phyloP scores from a whole-genome alignment of 1,284 basidiomycete genomes.

The Cryptococcus floricola region DNA sequence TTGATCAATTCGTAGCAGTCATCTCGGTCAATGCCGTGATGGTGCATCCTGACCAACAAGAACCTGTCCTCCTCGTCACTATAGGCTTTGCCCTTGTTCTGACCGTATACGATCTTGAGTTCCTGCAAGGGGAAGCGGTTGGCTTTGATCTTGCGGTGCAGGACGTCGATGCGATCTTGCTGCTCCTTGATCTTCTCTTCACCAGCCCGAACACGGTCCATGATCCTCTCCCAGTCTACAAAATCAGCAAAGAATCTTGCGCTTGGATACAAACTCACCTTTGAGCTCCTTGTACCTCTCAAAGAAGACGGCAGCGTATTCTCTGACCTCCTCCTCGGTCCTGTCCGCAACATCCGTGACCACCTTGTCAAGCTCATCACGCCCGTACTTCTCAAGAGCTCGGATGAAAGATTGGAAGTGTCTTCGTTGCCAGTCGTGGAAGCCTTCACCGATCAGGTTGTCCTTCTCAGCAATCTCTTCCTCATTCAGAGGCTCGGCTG shows the following conservation, averaged over 20 bases:
- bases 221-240: constrained; percentile 63
- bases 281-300: constrained; percentile 82
- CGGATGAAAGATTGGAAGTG: constrained; percentile 91
- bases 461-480: constrained; percentile 79
- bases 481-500: constrained; percentile 81
- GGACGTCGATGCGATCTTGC: constrained; percentile 69
- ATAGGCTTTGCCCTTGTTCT: constrained; percentile 93
- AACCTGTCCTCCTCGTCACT: constrained; percentile 97
- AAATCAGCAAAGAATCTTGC: not conserved
- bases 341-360: constrained; percentile 85
- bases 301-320: constrained; percentile 83
- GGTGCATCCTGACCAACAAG: constrained; percentile 80
- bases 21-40: constrained; percentile 88
- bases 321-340: constrained; percentile 71
- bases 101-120: constrained; percentile 87
- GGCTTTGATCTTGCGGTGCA: constrained; percentile 79
- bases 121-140: constrained; percentile 89
- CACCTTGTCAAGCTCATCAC: constrained; percentile 71
- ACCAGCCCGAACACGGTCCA: constrained; percentile 73
- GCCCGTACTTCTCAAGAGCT: constrained; percentile 80
- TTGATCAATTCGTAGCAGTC: constrained; percentile 96
- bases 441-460: constrained; percentile 70
- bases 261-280: constrained; percentile 52
- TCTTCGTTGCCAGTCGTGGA: constrained; percentile 83
- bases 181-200: constrained; percentile 68